Conservation (phyloP, 257 asterid species). For the Salvia rosmarinus region DNA sequence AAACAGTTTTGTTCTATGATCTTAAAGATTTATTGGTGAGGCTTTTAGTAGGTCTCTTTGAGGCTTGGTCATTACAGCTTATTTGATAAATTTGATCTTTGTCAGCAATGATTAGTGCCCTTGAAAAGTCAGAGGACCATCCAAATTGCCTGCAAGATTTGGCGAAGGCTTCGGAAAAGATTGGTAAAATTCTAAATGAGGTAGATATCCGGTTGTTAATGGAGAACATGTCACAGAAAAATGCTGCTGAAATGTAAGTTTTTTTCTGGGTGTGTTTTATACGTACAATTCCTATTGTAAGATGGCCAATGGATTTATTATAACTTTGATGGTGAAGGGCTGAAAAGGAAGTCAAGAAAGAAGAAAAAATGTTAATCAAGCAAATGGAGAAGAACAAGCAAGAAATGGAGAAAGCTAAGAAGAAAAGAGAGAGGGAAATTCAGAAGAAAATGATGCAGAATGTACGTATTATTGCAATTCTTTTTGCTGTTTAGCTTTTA, state of each 20-base stretch:
- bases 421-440: constrained; percentile 64
- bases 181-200: constrained; percentile 63
- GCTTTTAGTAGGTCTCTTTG: not conserved
- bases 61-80: constrained; percentile 12
- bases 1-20: not conserved
- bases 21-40: not conserved
- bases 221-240: constrained; percentile 58
- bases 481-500: constrained; percentile 4
- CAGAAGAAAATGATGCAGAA: constrained; percentile 71
- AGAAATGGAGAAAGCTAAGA: constrained; percentile 75
- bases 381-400: constrained; percentile 78
- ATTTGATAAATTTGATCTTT: constrained; percentile 34
- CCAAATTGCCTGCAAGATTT: constrained; percentile 51
- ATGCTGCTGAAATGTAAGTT: constrained; percentile 66
- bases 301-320: constrained; percentile 16
- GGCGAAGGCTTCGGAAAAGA: constrained; percentile 63
- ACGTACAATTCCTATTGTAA: constrained; percentile 18
- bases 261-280: constrained; percentile 21
- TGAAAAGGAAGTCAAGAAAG: constrained; percentile 61
- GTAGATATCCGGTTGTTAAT: constrained; percentile 66
- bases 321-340: constrained; percentile 56
- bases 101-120: constrained; percentile 66
- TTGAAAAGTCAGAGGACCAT: constrained; percentile 53
- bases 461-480: constrained; percentile 45
- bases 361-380: constrained; percentile 59